phyloP scores from a whole-genome alignment of 225 moss, liverwort and hornwort genomes.

The Takakia lepidozioides region DNA sequence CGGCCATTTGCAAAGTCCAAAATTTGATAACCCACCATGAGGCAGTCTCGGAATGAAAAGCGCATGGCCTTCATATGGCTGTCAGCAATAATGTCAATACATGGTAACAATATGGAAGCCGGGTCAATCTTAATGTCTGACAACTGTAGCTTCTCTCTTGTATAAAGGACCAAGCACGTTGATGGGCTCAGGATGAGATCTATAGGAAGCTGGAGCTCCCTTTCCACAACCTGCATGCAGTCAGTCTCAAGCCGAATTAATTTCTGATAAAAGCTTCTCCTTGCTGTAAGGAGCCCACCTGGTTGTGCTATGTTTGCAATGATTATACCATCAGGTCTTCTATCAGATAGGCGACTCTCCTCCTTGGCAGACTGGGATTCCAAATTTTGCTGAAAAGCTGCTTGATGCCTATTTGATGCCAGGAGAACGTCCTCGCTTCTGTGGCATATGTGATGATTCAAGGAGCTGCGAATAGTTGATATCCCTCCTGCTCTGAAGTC shows the following conservation, averaged over 20 bases:
- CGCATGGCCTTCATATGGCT: slow-evolving; percentile 78
- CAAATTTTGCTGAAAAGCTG: too few relatives aligned
- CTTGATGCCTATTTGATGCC: too few relatives aligned
- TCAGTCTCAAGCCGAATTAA: slow-evolving; percentile 71
- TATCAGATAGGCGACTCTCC: slow-evolving; percentile 9
- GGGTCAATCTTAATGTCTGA: slow-evolving; percentile 18
- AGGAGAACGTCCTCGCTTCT: too few relatives aligned
- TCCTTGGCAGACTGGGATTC: slow-evolving; percentile 11
- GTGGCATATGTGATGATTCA: too few relatives aligned
- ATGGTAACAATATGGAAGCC: slow-evolving; percentile 13
- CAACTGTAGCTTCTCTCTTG: slow-evolving; percentile 32
- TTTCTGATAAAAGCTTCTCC: slow-evolving; percentile 71
- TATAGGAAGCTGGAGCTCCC: slow-evolving; percentile 71
- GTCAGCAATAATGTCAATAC: slow-evolving; percentile 28
- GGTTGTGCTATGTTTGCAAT: slow-evolving; percentile 56
- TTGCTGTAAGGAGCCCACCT: slow-evolving; percentile 30
- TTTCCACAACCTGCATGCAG: slow-evolving; percentile 79
- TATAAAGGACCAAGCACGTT: slow-evolving; percentile 75
- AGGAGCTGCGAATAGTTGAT: too few relatives aligned
- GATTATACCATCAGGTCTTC: slow-evolving; percentile 38
- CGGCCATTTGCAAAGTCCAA: neutral
- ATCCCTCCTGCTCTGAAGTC: too few relatives aligned
- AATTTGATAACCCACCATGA: slow-evolving; percentile 46
- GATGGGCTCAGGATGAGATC: slow-evolving; percentile 79
- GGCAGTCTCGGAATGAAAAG: slow-evolving; percentile 65